Evolutionary conservation across 1,284 basidiomycete genomes (phyloP), one percentile per base, ranked within the genome.

Genomic region (Trametes versicolor): DNA sequence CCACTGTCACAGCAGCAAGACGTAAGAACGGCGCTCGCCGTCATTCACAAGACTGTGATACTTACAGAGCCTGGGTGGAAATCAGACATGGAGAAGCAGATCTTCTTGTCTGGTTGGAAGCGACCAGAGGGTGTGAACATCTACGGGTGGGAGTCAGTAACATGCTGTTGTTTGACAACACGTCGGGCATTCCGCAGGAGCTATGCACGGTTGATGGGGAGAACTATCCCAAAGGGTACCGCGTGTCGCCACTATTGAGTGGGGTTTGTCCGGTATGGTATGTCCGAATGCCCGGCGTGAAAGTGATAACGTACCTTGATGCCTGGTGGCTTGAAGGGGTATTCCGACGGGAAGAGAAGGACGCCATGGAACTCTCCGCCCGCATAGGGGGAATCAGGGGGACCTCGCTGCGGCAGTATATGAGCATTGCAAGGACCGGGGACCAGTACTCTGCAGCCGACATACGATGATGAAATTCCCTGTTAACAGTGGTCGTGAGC

Each of bases 71-170:
- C 93, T 1, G 95, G 94, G 73, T 96, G 94, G 76, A 95, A 98
- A 76, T 96, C 94, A 3, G 95, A 96, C 95, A 97, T 97, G 43
- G 94, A 96, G 80, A 96, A 96, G 76, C 95, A 97, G 70, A 98
- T 98, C 85, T 96, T 97, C 80, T 91, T 91, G 81, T 97, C 94
- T 32, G 94, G 92, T 72, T 95, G 90, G 78, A 98, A 98, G 58
- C 96, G 89, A 13, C 96, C 96, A 17, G 94, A 96, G 0, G 96
- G 96, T 23, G 96, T 98, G 75, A 94, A 88, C 92, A 98, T 94
- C 93, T 94, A 71, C 15, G 15, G 34, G 9, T 32, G 19, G 17
- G 47, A 34, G 41, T 56, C 51, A 45, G 27, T 47, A n/a, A 25
- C 53, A 23, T 10, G 23, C 17, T 57, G 49, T 53, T 13, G 54